A percentile compares a stretch with the other conserved stretches of the same genome.
Evolutionary conservation across 371 early-diverging fungal genomes (phyloP).

Genomic region (Smittium culicis): DNA sequence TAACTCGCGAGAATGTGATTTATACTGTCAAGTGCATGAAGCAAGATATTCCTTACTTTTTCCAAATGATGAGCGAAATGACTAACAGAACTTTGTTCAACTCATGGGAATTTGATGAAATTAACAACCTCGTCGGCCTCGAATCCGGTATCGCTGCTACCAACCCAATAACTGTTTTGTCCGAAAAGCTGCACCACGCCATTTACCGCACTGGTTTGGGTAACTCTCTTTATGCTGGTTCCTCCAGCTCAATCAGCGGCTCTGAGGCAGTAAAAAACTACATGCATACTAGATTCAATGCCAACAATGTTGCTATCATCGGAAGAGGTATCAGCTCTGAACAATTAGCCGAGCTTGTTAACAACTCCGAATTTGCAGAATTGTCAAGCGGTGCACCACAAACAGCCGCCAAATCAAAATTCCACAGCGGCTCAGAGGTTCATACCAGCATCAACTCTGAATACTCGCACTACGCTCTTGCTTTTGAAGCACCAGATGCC

Average conservation of each 20-base stretch:
- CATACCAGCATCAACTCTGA: slow-evolving; percentile 46
- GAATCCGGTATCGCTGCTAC: slow-evolving; percentile 55
- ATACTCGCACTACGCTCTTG: slow-evolving; percentile 57
- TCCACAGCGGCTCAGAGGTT: slow-evolving; percentile 69
- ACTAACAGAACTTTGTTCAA: slow-evolving; percentile 65
- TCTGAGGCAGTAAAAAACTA: slow-evolving; percentile 54
- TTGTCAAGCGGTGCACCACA: slow-evolving; percentile 31
- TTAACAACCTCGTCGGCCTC: slow-evolving; percentile 45
- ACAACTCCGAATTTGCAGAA: slow-evolving; percentile 22
- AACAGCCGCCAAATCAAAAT: slow-evolving; percentile 38
- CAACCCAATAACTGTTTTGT: slow-evolving; percentile 47
- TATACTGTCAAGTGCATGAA: slow-evolving; percentile 79
- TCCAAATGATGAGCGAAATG: slow-evolving; percentile 64
- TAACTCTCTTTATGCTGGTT: slow-evolving; percentile 74
- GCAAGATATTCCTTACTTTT: slow-evolving; percentile 79
- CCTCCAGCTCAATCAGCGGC: slow-evolving; percentile 39
- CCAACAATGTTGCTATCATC: slow-evolving; percentile 64
- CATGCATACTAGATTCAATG: slow-evolving; percentile 51
- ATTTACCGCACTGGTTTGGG: slow-evolving; percentile 93
- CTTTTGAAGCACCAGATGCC: slow-evolving; percentile 52
- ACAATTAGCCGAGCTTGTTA: slow-evolving; percentile 35
- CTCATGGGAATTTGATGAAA: slow-evolving; percentile 72
- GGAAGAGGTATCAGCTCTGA: slow-evolving; percentile 70
- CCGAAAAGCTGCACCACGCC: slow-evolving; percentile 72
- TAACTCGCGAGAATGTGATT: slow-evolving; percentile 69